Percentiles rank a stretch among this genome's conserved stretches.
Evolutionary conservation across 2,329 filamentous ascomycete genomes (phyloP).

Genomic region (Chalaropsis thielavioides): DNA sequence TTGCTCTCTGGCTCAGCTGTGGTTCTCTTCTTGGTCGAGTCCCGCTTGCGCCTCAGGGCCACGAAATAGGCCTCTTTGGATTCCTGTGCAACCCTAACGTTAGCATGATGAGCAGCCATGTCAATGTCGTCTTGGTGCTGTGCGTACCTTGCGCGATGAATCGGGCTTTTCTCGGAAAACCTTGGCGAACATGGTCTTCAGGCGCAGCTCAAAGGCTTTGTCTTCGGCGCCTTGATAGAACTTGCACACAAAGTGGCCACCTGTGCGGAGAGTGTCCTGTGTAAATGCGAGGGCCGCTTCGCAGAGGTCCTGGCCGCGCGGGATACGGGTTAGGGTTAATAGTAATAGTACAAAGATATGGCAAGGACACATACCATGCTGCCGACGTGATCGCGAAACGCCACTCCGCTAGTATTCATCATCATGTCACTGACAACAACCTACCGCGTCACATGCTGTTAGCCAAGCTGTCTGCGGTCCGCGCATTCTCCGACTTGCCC

Average conservation of each 20-base stretch:
- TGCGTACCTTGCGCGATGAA: conserved; percentile 64
- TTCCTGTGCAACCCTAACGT: conserved; percentile 37
- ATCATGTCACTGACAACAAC: conserved; percentile 98
- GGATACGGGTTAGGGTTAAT: background rate
- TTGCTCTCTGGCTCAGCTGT: background rate
- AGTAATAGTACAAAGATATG: background rate
- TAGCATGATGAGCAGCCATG: background rate
- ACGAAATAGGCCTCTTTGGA: conserved; percentile 81
- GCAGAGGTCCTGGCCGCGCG: conserved; percentile 61
- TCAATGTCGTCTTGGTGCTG: background rate
- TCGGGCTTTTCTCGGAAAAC: conserved; percentile 85
- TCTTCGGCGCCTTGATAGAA: conserved; percentile 91
- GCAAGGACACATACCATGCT: conserved; percentile 63
- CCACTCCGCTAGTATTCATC: conserved; percentile 93
- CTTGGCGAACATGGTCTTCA: conserved; percentile 63
- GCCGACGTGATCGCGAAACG: conserved; percentile 74
- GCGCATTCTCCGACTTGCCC: background rate
- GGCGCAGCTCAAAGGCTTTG: conserved; percentile 56
- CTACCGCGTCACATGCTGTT: conserved; percentile 24
- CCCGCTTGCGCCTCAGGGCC: conserved; percentile 51
- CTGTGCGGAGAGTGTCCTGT: conserved; percentile 64
- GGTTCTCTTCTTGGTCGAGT: conserved; percentile 10
- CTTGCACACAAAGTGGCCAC: conserved; percentile 91
- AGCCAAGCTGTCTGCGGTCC: background rate
- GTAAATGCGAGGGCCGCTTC: conserved; percentile 66